Evolutionary conservation across 257 asterid genomes (phyloP), one percentile per base, ranked within the genome.

Genomic region (Thymus quinquecostatus): DNA sequence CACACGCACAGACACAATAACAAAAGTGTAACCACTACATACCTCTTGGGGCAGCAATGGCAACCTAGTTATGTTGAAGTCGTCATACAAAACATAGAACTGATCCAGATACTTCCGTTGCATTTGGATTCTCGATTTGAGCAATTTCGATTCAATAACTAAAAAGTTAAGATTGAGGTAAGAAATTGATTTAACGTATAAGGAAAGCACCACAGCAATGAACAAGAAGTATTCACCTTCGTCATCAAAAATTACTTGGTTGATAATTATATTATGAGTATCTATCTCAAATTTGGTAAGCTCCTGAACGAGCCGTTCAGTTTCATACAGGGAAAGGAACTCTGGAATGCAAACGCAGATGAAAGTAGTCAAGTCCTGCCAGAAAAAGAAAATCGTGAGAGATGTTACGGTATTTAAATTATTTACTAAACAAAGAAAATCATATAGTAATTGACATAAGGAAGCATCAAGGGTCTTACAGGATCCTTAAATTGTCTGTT

Each of bases 301-400:
- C 74, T 93, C 98, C 80, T 93, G 98, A 80, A 93, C 98, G 11
- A 93, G 91, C 49, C 98, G 81, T 80, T 93, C 98, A n/a, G 98
- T 93, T 83, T 93, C 98, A 64, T 93, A 93, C 30, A 93, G 78
- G n/a, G 98, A 93, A 60, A 93, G 91, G 80, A 93, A 93, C 73
- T 93, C 98, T 3, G 98, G 98, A 72, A 93, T 93, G 88, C 97
- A 91, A 33, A 93, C 98, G 66, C 98, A 93, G 75, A 91, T 76
- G 69, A 93, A 93, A n/a, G 98, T 93, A 21, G 21, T 21, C 21
- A 21, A 21, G 21, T 21, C 21, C 21, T 21, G 21, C 21, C 21
- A 21, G 21, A 21, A 21, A 21, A 21, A 21, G 21, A 21, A 21
- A 21, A 21, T 21, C 21, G 21, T 21, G 21, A 21, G 21, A 21